Base-by-base conservation (phyloP, 371 early-diverging fungal species). In the Amoeboaphelidium protococcarum region DNA sequence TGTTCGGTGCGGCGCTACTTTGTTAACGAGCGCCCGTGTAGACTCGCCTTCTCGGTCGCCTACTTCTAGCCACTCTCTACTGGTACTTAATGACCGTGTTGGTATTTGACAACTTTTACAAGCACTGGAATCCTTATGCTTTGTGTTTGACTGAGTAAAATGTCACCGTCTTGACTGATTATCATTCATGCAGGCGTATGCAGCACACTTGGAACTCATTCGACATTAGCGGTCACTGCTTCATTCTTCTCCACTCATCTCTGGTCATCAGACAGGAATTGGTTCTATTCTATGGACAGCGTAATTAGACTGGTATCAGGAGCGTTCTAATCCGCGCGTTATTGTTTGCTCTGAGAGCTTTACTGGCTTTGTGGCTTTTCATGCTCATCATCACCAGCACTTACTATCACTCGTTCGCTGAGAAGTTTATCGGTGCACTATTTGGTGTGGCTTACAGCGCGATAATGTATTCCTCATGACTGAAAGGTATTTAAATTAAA, bases 41-140 rank as follows among this genome's bases (percentile, higher is more conserved):
- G 40, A 2, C 37, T 2, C n/a, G 3, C 3, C 12, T 23, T 31
- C 6, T 31, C 37, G 6, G 13, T 47, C 42, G 44, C 55, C 26
- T 47, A 4, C 3, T 47, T n/a, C 26, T 16, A 22, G 51, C 19
- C 41, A 10, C 0, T n/a, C 52, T n/a, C 21, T 22, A 13, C 50
- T 26, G 40, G 26, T 26, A 45, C 6, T 31, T 10, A 31, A 31
- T 31, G 68, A 61, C 2, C 19, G 59, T 19, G 6, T 50, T 23
- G 73, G 82, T 4, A 85, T 70, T 61, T 54, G 57, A 0, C 40
- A 6, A 76, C 82, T n/a, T 76, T 78, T 0, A 44, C 65, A 23
- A 86, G 83, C 62, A 87, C 88, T 87, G 63, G 73, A 47, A 2
- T 74, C 2, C 55, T 82, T 56, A 78, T 82, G 1, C 85, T 16